Evolutionary conservation across 805 yeast species (phyloP), one percentile per base, ranked within the genome.

Genomic region (Tetrapisispora taiwanensis): DNA sequence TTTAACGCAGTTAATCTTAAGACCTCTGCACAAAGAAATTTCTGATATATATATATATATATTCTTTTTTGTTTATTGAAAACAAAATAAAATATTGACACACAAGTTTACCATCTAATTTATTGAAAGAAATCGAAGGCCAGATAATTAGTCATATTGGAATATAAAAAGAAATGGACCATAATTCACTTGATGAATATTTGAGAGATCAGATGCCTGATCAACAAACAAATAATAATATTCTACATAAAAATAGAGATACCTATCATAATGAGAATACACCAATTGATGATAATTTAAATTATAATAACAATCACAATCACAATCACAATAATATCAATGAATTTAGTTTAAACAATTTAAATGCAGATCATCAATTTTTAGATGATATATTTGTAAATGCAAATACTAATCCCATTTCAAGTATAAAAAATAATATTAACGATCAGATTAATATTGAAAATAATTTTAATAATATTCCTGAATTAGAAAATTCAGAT

Each of bases 331-430:
- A 28, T 28, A 28, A 24, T 8, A 13, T 5, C 7, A 34, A 34
- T 19, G 34, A 18, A 2, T 26, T 27, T 18, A 14, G 14, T 34
- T 3, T 28, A 4, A 20, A 34, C 10, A 27, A 27, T 15, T 3
- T 18, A 12, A 8, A 20, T 26, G 17, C 24, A 18, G 35, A 19
- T 9, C 17, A 35, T 28, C 32, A 22, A n/a, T 56, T 53, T 38
- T 26, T 56, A 26, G 60, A 56, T 42, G 58, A 54, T 33, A 52
- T 52, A 46, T 54, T 52, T 31, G 44, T 50, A 7, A 44, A 50
- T 12, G 36, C 49, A 17, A 36, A 39, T 30, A 14, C 30, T 4
- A 18, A 24, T 39, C 3, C 28, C 14, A 30, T n/a, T 20, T 5
- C 15, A 30, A 30, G 12, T 14, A 14, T 30, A 12, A 39, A 7